A percentile compares a stretch with the other conserved stretches of the same genome.
Evolutionary conservation across 2,329 filamentous ascomycete genomes (phyloP).

Genomic region (Talaromyces albobiverticillius): DNA sequence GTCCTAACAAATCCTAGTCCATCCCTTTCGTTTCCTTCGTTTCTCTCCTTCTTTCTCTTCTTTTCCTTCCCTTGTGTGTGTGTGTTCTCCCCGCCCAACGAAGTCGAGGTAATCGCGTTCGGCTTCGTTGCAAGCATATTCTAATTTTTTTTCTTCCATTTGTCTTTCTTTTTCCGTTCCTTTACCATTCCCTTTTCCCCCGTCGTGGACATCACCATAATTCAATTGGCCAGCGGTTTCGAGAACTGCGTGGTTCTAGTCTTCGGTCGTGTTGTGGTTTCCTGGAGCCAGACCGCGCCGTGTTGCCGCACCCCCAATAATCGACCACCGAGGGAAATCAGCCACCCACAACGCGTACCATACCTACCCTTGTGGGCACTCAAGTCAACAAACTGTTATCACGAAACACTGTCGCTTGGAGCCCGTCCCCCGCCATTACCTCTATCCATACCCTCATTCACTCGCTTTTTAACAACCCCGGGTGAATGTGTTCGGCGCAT

Average conservation of each 20-base stretch:
- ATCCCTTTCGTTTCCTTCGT: conserved; percentile 20
- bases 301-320: conserved; percentile 11
- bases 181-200: not conserved
- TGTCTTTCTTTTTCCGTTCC: conserved; percentile 11
- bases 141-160: too few species aligned
- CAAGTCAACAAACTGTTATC: conserved; percentile 8
- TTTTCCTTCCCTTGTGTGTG: conserved; percentile 24
- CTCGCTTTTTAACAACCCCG: not conserved
- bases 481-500: not conserved
- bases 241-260: not conserved
- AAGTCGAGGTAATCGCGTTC: conserved; percentile 19
- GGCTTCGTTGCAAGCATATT: conserved; percentile 13
- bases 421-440: not conserved
- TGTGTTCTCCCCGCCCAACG: conserved; percentile 33
- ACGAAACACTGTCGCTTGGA: not conserved
- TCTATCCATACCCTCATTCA: conserved; percentile 3
- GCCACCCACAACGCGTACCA: conserved; percentile 15
- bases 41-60: conserved; percentile 26
- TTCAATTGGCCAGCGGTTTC: not conserved
- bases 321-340: not conserved
- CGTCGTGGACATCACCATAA: not conserved
- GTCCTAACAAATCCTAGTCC: conserved; percentile 11
- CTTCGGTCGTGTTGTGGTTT: conserved; percentile 10
- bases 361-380: conserved; percentile 2
- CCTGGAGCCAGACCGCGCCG: conserved; percentile 10